phyloP scores from a whole-genome alignment of 331 rosid genomes.

The Acacia pycnantha region DNA sequence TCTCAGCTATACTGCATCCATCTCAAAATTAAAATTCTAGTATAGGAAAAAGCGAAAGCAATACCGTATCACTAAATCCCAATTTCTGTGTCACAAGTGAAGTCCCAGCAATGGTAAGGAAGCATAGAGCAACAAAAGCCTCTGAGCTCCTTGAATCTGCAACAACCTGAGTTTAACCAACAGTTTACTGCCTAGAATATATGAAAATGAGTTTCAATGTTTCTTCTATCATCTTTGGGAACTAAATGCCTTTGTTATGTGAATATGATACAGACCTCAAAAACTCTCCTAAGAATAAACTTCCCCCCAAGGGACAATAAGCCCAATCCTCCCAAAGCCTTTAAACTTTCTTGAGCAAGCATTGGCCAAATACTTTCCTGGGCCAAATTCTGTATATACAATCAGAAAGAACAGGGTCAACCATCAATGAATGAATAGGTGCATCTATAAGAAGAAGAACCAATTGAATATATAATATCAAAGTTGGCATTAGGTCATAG shows the following conservation, averaged over 20 bases:
- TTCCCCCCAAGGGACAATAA: constrained; percentile 93
- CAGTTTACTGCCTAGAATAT: constrained; percentile 30
- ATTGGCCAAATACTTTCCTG: constrained; percentile 90
- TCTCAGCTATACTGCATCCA: constrained; percentile 12
- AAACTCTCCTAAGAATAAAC: constrained; percentile 88
- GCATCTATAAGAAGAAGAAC: constrained; percentile 11
- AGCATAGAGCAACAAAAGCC: constrained; percentile 98
- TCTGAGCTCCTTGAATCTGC: constrained; percentile 99
- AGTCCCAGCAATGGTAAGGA: constrained; percentile 93
- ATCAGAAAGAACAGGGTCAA: constrained; percentile 33
- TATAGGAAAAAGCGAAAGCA: constrained; percentile 27
- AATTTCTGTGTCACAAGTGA: constrained; percentile 87
- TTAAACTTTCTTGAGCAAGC: constrained; percentile 93
- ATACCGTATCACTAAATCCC: constrained; percentile 99
- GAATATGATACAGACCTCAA: constrained; percentile 63
- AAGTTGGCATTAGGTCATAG: neutral
- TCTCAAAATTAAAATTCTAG: constrained; percentile 23
- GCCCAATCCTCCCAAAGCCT: constrained; percentile 95
- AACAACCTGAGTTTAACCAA: constrained; percentile 69
- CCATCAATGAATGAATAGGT: constrained; percentile 20
- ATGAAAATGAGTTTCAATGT: constrained; percentile 24
- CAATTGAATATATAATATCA: neutral
- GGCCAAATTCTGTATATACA: constrained; percentile 58
- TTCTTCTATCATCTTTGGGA: neutral
- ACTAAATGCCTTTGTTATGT: constrained; percentile 14